These are phyloP conservation scores for Typha latifolia DNA, from an alignment of 176 grass and related monocot genomes.

Conservation along the genomic window DNA sequence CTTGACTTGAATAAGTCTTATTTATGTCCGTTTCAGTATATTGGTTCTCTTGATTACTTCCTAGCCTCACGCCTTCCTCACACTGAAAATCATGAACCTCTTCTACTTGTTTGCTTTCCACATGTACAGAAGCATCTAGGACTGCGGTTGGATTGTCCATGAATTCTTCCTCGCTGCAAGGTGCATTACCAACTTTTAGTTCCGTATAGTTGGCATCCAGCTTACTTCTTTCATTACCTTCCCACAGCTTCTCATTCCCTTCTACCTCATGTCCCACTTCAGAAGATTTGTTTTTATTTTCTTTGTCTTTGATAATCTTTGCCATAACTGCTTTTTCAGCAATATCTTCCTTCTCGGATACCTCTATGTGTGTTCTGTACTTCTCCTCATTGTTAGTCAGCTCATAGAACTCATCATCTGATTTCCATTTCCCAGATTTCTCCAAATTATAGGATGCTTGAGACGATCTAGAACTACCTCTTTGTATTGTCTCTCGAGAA, in stretches of 20 bases:
- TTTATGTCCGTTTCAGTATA: conserved; percentile 18
- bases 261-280: conserved; percentile 25
- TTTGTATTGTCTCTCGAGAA: conserved; percentile 25
- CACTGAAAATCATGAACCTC: conserved; percentile 14
- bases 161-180: conserved; percentile 13
- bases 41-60: conserved; percentile 11
- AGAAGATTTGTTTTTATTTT: conserved; percentile 30
- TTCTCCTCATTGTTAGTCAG: conserved; percentile 35
- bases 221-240: conserved; percentile 14
- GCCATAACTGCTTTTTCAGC: conserved; percentile 14
- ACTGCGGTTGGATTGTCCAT: conserved; percentile 8
- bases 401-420: conserved; percentile 60
- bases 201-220: conserved; percentile 19
- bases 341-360: conserved; percentile 14
- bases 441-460: conserved; percentile 32
- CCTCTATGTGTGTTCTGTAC: conserved; percentile 17
- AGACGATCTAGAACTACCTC: conserved; percentile 16
- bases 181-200: conserved; percentile 17
- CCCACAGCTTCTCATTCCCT: conserved; percentile 24
- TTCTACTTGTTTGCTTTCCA: conserved; percentile 18
- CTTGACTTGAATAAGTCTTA: conserved; percentile 7
- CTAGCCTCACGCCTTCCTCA: conserved; percentile 10
- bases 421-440: conserved; percentile 58
- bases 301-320: conserved; percentile 15
- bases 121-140: conserved; percentile 12